A percentile compares a stretch with the other conserved stretches of the same genome.
Evolutionary conservation across 768 basidiomycete species (phyloP).

Genomic region (Russula brevipes): DNA sequence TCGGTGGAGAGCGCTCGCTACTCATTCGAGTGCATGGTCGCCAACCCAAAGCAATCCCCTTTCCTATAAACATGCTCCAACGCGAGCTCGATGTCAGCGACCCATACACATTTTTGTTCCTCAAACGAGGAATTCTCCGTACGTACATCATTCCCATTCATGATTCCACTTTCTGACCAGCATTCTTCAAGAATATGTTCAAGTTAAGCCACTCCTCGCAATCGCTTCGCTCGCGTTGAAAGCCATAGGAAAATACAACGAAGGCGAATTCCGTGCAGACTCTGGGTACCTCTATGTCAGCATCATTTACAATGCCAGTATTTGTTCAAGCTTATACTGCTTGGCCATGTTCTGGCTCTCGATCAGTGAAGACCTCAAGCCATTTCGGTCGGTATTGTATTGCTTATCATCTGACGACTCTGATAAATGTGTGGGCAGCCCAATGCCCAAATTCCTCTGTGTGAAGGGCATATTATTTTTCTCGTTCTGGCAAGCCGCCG

Average conservation of each 20-base stretch:
- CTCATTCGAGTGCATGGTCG: slow-evolving; percentile 90
- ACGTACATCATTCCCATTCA: slow-evolving; percentile 24
- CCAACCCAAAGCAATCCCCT: slow-evolving; percentile 80
- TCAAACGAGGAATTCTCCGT: slow-evolving; percentile 96
- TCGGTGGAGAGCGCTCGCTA: slow-evolving; percentile 90
- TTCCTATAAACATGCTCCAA: slow-evolving; percentile 79
- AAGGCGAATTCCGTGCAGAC: slow-evolving; percentile 77
- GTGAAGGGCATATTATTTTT: slow-evolving; percentile 98
- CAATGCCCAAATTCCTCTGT: slow-evolving; percentile 95
- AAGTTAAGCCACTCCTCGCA: slow-evolving; percentile 89
- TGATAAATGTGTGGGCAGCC: slow-evolving; percentile 40
- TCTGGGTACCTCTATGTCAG: slow-evolving; percentile 92
- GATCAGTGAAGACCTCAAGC: slow-evolving; percentile 81
- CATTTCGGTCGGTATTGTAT: slow-evolving; percentile 61
- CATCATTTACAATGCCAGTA: slow-evolving; percentile 78
- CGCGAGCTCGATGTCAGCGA: slow-evolving; percentile 90
- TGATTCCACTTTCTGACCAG: not conserved
- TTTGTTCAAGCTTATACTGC: slow-evolving; percentile 79
- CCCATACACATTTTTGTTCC: slow-evolving; percentile 87
- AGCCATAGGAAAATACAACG: slow-evolving; percentile 78
- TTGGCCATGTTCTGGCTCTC: slow-evolving; percentile 97
- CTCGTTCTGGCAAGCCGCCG: slow-evolving; percentile 95
- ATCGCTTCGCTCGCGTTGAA: slow-evolving; percentile 82
- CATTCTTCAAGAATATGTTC: slow-evolving; percentile 77
- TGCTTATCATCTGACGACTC: not conserved